Percentiles rank a stretch among this genome's conserved stretches.
Conservation (phyloP, 139 green algal species). For the Nannochloris sp. region DNA sequence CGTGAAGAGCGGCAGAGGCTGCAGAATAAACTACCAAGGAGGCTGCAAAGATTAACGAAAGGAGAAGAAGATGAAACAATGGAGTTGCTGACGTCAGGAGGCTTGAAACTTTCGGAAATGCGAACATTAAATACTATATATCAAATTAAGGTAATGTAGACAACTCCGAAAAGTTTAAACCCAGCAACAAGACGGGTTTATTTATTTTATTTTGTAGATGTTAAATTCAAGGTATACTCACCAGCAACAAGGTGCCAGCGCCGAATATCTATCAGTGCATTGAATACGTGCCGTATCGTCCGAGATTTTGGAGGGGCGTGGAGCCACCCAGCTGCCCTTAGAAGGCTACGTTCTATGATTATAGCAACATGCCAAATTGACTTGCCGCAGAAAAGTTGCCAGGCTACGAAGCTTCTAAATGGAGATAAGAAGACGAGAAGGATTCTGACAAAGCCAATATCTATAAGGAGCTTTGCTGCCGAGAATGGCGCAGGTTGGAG, state of each 20-base stretch:
- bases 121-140: too few species aligned
- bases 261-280: conserved; percentile 25
- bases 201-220: neutral
- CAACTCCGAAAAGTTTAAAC: too few species aligned
- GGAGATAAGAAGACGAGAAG: conserved; percentile 4
- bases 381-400: conserved; percentile 12
- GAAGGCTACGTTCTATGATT: conserved; percentile 27
- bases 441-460: neutral
- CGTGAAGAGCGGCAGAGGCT: neutral
- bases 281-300: conserved; percentile 19
- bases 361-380: conserved; percentile 17
- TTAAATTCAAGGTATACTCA: conserved; percentile 33
- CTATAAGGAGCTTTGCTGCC: neutral
- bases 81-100: neutral
- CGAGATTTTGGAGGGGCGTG: conserved; percentile 19
- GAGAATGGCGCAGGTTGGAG: neutral
- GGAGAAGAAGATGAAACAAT: neutral
- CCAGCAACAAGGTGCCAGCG: conserved; percentile 61
- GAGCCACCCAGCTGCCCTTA: conserved; percentile 46
- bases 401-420: conserved; percentile 6
- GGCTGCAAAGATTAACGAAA: neutral
- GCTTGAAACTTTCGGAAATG: too few species aligned
- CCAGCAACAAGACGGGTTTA: neutral
- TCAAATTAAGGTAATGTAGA: neutral
- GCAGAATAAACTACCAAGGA: neutral